Evolutionary conservation across 768 basidiomycete genomes (phyloP), one percentile per base, ranked within the genome.

Genomic region (Boletus rufocinnamomeus): DNA sequence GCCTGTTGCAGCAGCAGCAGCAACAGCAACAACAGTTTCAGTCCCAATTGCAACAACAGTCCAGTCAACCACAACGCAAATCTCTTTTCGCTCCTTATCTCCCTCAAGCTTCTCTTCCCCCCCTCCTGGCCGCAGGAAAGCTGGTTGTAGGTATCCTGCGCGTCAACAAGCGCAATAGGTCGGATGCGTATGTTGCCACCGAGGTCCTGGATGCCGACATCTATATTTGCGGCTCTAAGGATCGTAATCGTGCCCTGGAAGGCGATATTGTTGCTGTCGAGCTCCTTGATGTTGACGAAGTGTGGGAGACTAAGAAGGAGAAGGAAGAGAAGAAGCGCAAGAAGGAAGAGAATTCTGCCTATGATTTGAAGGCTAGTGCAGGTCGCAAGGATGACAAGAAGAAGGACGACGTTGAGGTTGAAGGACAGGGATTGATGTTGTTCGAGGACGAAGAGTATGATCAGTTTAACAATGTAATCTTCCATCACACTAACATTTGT

Each of bases 301-400:
- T 97, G 16, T 93, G 93, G 93, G 89, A 91, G 10, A 97, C 97
- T 6, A 99, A 99, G 82, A 99, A 99, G 77, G 97, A 99, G 79
- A 99, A 99, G 78, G 97, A 98, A 74, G 97, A 98, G 80, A 99
- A 99, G 88, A 98, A 99, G 80, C 84, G 96, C 69, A 98, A 98
- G 79, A 99, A 99, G 84, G 97, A 98, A 77, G 97, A 98, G 77
- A 97, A 95, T 71, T 88, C 94, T 30, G 93, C 95, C 0, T 98
- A 95, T 73, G 96, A 98, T 68, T 70, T 88, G 55, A 92, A 88
- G 73, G 80, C 86, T 7, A 80, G 76, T 44, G 83, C 79, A 37
- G 89, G 87, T 58, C 85, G 92, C 66, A 95, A 93, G 76, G 93
- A 95, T 68, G 96, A 98, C 79, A 99, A 99, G 86, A 98, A 98